These are phyloP conservation scores for Lignosus rhinocerotis DNA, from an alignment of 1,284 basidiomycete species.

Conservation along the genomic window DNA sequence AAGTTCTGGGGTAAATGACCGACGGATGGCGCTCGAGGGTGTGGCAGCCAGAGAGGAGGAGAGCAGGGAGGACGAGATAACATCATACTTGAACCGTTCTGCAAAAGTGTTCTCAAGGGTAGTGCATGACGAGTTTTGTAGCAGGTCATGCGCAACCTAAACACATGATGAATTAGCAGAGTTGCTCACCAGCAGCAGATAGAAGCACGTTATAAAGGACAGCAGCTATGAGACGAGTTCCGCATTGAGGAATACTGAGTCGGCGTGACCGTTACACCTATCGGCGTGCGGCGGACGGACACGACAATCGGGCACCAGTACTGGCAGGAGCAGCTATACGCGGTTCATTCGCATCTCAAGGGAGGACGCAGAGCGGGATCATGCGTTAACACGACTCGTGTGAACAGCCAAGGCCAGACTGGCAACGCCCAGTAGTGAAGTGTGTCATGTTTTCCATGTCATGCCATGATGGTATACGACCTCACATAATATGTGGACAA, in stretches of 20 bases:
- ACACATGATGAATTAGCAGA: neutral
- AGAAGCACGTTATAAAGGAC: no score
- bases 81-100: conserved; percentile 81
- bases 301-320: no score
- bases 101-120: conserved; percentile 46
- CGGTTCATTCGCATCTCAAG: no score
- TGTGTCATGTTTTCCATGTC: neutral
- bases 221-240: no score
- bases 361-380: neutral
- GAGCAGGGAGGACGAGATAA: conserved; percentile 80
- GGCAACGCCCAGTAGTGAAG: no score
- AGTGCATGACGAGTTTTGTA: conserved; percentile 24
- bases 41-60: conserved; percentile 45
- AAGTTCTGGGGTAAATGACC: conserved; percentile 28
- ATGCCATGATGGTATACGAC: neutral
- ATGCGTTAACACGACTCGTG: neutral
- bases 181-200: neutral
- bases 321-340: no score
- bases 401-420: neutral
- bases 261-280: no score
- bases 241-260: no score
- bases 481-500: neutral
- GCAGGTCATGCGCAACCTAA: conserved; percentile 37
- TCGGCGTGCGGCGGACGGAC: no score
- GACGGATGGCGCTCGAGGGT: conserved; percentile 25